Base-by-base conservation (phyloP, 2,329 filamentous ascomycete species). In the Xylaria multiplex region DNA sequence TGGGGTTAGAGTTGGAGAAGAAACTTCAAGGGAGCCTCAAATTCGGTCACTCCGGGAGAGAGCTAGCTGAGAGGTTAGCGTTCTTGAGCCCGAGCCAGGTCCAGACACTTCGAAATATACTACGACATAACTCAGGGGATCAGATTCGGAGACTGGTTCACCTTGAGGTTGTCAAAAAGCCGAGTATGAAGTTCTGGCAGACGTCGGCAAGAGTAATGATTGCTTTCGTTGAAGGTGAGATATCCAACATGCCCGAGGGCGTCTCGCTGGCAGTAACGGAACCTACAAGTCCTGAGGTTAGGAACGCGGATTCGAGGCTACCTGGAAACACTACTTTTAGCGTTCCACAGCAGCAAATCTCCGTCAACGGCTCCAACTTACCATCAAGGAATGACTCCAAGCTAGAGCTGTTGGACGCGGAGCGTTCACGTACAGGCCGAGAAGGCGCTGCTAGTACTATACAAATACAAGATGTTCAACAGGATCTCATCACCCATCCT, bases 111-210 rank as follows among this genome's bases (percentile, higher is more conserved):
- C 62, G 54, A 27, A 16, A 49, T 22, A 3, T 64, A 53, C 32
- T 64, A n/a, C 62, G 53, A 2, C 13, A 53, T 14, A 30, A 59
- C 16, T 46, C 53, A 4, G 53, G 30, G n/a, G 40, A 53, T 16
- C 45, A 64, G 11, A 40, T 30, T 22, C 32, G 46, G 27, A 54
- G 35, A 45, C 49, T 64, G 8, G 22, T 19, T 2, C 53, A 45
- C 14, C 40, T 56, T 5, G 37, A 56, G 16, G 40, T 30, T 30
- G 19, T 64, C 32, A 64, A 59, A 24, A 64, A 43, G 37, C 45
- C 54, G 13, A 45, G 55, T n/a, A 19, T 37, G 27, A 58, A 35
- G 24, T 64, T 64, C 32, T 64, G 62, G 62, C 62, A 54, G 9
- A 64, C 27, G 19, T 24, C 50, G 14, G 3, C 27, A 37, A 43